Evolutionary conservation across 352 stramenopile genomes (phyloP).

Genomic region (Phytophthora sojae): DNA sequence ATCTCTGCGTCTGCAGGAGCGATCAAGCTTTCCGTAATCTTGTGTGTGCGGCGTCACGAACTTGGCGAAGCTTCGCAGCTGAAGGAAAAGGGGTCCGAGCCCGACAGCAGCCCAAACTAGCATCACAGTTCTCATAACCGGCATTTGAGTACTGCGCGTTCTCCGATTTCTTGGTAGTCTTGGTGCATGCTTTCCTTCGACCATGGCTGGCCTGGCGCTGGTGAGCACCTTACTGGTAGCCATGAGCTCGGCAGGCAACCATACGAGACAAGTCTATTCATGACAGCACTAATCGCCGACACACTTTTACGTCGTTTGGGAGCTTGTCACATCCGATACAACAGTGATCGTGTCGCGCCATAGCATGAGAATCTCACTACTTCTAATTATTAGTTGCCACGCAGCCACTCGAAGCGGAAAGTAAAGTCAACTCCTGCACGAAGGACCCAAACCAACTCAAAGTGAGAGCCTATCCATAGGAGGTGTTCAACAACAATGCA

Average conservation of each 20-base stretch:
- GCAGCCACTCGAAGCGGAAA: not conserved
- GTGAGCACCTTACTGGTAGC: too few relatives aligned
- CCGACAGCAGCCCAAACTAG: conserved; percentile 21
- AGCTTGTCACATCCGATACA: too few relatives aligned
- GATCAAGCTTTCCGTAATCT: conserved; percentile 28
- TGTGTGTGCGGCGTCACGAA: conserved; percentile 37
- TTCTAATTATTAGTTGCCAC: not conserved
- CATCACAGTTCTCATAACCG: conserved; percentile 1
- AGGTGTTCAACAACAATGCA: not conserved
- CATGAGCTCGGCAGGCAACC: too few relatives aligned
- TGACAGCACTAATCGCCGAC: too few relatives aligned
- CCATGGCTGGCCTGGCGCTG: too few relatives aligned
- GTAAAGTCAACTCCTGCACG: not conserved
- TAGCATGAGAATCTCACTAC: too few relatives aligned
- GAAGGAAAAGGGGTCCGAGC: conserved; percentile 27
- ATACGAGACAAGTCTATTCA: too few relatives aligned
- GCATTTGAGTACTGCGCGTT: not conserved
- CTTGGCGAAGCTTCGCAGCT: conserved; percentile 31
- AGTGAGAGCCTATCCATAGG: not conserved
- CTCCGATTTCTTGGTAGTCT: not conserved
- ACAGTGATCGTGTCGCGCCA: too few relatives aligned
- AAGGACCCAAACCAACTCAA: not conserved
- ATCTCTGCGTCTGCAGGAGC: not conserved
- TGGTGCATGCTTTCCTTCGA: too few relatives aligned
- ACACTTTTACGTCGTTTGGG: too few relatives aligned